These are phyloP conservation scores for Agastache rugosa DNA, from an alignment of 257 asterid species.

Conservation along the genomic window DNA sequence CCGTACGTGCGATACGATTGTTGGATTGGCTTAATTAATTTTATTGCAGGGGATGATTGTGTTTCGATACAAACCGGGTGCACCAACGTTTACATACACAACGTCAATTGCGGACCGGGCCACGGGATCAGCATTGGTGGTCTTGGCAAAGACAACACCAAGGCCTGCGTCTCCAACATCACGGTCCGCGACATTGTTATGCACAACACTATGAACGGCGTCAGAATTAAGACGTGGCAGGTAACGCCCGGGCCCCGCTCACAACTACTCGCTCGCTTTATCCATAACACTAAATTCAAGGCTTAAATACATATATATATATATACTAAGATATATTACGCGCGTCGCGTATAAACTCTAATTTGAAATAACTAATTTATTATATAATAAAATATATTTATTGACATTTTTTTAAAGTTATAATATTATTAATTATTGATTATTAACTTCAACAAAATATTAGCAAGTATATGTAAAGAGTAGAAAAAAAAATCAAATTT, in stretches of 20 bases:
- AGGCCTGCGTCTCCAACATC: slow-evolving; percentile 87
- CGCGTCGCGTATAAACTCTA: too few relatives aligned
- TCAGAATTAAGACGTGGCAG: slow-evolving; percentile 91
- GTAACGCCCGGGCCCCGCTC: slow-evolving; percentile 34
- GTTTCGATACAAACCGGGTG: slow-evolving; percentile 91
- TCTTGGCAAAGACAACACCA: slow-evolving; percentile 75
- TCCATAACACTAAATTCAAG: too few relatives aligned
- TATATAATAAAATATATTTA: too few relatives aligned
- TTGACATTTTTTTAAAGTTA: too few relatives aligned
- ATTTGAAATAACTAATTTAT: too few relatives aligned
- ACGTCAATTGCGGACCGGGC: slow-evolving; percentile 87
- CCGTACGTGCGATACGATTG: neutral
- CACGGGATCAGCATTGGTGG: slow-evolving; percentile 98
- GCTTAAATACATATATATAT: too few relatives aligned
- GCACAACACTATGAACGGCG: slow-evolving; percentile 79
- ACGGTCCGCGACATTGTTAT: slow-evolving; percentile 67
- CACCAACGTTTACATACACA: slow-evolving; percentile 67
- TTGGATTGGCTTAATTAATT: neutral
- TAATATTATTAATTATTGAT: too few relatives aligned
- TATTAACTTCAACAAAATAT: too few relatives aligned
- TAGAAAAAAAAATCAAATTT: too few relatives aligned
- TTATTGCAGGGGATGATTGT: slow-evolving; percentile 82
- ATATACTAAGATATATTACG: too few relatives aligned
- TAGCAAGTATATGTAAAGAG: too few relatives aligned
- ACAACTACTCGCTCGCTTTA: neutral